Evolutionary conservation across 495 filamentous ascomycete genomes (phyloP).

Genomic region (Podospora pseudopauciseta): DNA sequence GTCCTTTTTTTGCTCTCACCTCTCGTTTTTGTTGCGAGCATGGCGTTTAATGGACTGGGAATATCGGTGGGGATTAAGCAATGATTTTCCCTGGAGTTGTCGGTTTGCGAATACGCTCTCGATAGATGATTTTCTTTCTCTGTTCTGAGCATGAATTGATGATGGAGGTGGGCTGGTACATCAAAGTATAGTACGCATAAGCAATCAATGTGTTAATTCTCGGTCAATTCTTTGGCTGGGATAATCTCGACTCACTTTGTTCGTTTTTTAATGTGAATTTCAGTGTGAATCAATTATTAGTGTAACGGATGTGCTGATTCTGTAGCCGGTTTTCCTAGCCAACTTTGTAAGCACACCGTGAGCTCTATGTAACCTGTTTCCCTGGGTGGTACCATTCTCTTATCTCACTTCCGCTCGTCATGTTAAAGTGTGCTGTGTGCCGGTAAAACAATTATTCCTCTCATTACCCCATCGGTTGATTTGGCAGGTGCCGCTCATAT

Average conservation of each 20-base stretch:
- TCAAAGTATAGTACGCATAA: neutral
- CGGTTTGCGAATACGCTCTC: neutral
- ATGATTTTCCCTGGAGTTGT: neutral
- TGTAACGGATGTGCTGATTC: too few relatives aligned
- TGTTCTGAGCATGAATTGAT: neutral
- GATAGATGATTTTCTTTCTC: neutral
- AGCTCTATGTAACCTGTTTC: neutral
- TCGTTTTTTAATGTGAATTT: too few relatives aligned
- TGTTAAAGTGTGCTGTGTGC: neutral
- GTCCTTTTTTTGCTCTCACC: neutral
- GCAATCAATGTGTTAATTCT: neutral
- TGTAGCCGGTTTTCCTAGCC: too few relatives aligned
- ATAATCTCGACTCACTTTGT: neutral
- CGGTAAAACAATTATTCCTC: neutral
- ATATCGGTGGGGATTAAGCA: neutral
- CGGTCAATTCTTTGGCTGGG: neutral
- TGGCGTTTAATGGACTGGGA: constrained; percentile 15
- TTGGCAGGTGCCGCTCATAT: neutral
- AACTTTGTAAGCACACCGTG: too few relatives aligned
- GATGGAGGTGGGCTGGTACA: neutral
- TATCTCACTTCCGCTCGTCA: neutral
- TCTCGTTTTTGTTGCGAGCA: constrained; percentile 9
- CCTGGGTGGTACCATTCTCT: neutral
- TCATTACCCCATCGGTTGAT: neutral
- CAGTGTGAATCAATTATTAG: too few relatives aligned